Base-by-base conservation (phyloP, 2,329 filamentous ascomycete species). In the Penicillium rolfsii region DNA sequence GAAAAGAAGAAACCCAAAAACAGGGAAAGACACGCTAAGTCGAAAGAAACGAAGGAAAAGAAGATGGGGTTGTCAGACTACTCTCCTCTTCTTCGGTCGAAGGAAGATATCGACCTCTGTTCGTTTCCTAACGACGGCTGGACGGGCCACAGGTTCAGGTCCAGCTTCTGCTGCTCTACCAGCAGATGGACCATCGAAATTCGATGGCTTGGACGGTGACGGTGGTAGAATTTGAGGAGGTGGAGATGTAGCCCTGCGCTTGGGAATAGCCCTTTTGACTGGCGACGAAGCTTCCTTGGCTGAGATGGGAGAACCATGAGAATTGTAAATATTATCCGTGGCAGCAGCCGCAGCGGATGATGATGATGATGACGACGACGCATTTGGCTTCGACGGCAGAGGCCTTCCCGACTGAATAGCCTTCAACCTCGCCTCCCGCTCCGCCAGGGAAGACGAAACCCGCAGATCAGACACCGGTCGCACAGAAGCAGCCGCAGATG, bases 31-130 rank as follows among this genome's bases (percentile, higher is more conserved):
- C 30, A 22, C 40, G 48, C 54, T 48, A 49, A 53, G 41, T 26
- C 4, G 24, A 30, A 52, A 52, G n/a, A 52, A 52, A 6, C 19
- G 9, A 26, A 33, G 26, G 40, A 5, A n/a, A 28, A 22, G 7
- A 43, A 22, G 22, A 24, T 3, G 14, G 3, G 24, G 30, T 6
- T 4, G 28, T 50, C 19, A 59, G 28, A 38, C 9, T 14, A 52
- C 35, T 11, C 57, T 45, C 52, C 54, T 59, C 24, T 69, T 71
- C 60, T 74, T 76, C 2, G 73, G 71, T 41, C 68, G 72, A 36
- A 76, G 71, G 55, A 76, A 73, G 3, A 73, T 62, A 58, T 67
- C 74, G 5, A 72, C 71, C 22, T 69, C 62, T 5, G 73, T 69
- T 46, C 74, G 64, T 61, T 74, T 75, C 30, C 71, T 70, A 38